phyloP scores from a whole-genome alignment of 257 asterid genomes.

The Linderniella brevidens region DNA sequence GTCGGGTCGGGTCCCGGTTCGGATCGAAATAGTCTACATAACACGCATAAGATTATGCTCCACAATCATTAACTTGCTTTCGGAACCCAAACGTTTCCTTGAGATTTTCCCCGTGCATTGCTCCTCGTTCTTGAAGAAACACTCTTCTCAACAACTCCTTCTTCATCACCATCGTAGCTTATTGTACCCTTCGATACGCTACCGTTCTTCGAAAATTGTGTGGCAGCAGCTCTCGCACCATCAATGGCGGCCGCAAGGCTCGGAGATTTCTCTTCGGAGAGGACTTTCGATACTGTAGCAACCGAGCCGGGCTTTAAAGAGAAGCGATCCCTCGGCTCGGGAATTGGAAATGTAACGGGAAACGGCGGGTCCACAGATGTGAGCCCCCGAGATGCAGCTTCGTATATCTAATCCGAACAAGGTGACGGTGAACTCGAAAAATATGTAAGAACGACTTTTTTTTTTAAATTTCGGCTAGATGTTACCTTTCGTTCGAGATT shows the following conservation, averaged over 20 bases:
- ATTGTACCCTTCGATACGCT: not conserved
- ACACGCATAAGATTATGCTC: no score
- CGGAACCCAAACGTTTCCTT: no score
- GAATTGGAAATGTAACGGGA: conserved; percentile 48
- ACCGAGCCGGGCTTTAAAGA: conserved; percentile 63
- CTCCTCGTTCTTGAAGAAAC: no score
- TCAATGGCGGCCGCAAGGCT: conserved; percentile 52
- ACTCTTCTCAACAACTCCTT: no score
- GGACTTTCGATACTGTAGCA: conserved; percentile 12
- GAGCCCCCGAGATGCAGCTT: conserved; percentile 65
- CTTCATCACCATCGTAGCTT: no score
- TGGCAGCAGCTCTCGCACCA: conserved; percentile 74
- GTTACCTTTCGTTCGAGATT: conserved; percentile 75
- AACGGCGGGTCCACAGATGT: conserved; percentile 30
- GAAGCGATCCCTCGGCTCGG: conserved; percentile 33
- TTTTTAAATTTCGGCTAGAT: no score
- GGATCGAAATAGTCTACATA: no score
- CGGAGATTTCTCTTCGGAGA: conserved; percentile 25
- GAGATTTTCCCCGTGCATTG: no score
- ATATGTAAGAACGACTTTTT: no score
- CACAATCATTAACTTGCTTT: no score
- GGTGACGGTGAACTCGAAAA: no score
- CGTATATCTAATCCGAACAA: conserved; percentile 31
- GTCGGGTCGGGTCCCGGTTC: no score
- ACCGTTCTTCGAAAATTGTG: conserved; percentile 38